Base-by-base conservation (phyloP, 139 green algal genomes). In the Chlamydomonas sp. region DNA sequence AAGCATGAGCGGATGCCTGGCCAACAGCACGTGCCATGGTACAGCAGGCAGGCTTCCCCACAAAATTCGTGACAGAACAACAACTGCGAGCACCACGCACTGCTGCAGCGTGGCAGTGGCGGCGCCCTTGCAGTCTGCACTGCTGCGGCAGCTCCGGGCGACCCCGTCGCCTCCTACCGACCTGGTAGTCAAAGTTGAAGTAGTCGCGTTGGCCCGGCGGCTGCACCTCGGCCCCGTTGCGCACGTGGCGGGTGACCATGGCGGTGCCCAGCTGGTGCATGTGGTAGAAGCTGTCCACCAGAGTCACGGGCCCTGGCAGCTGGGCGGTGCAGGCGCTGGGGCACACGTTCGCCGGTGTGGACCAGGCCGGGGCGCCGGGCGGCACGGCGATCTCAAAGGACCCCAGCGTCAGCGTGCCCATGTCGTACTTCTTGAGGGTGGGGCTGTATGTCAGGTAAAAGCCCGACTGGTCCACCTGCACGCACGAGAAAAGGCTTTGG, bases 211-310 rank as follows among this genome's bases (percentile, higher is more conserved):
- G 1, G 20, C 82, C 82, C 71, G 80, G 82, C 59, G 82, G 82
- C 72, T 57, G 18, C 71, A 87, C 58, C 72, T 79, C 82, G 63
- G 63, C 20, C 5, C 72, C 72, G 71, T 73, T 49, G 2, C 82
- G 82, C n/a, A 87, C n/a, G 72, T 87, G 82, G 2, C 72, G 71
- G 10, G 82, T 87, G 4, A 80, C 60, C 61, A 80, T 80, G 61
- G 49, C 57, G 5, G 8, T 17, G 6, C 83, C 83, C 62, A 61
- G 8, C 74, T 67, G 5, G 83, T 88, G 74, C 83, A 88, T 88
- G 83, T 83, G 83, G 74, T 83, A 88, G 31, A 88, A 88, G 18
- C 16, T 66, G 6, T 81, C 74, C 0, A 88, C 75, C 74, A 88
- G 63, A 3, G 61, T 77, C 16, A 88, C 0, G 58, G 7, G 49